These are phyloP conservation scores for Hypseocharis bilobata DNA, from an alignment of 441 rosid genomes.

Conservation along the genomic window DNA sequence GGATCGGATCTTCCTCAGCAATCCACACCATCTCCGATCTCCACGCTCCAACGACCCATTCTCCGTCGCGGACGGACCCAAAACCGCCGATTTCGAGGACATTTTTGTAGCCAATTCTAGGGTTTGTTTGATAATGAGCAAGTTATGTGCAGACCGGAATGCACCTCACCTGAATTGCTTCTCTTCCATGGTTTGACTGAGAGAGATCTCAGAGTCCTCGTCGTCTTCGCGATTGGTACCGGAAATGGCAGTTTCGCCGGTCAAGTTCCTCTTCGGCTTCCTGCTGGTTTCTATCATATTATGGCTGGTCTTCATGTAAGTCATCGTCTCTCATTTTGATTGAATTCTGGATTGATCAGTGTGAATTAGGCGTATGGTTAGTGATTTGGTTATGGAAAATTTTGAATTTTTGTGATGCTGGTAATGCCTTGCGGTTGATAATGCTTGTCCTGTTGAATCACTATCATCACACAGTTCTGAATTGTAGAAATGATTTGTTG, in stretches of 20 bases:
- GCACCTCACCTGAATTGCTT: constrained; percentile 18
- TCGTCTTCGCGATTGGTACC: not conserved
- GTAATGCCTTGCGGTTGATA: not conserved
- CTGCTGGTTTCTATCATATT: constrained; percentile 51
- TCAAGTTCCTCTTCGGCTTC: constrained; percentile 80
- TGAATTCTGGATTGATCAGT: not conserved
- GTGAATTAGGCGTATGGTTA: not conserved
- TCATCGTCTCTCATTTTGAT: constrained; percentile 11
- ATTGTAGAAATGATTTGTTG: no score
- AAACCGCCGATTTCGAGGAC: constrained; percentile 18
- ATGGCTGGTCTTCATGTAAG: constrained; percentile 91
- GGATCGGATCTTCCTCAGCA: constrained; percentile 58
- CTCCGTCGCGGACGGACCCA: constrained; percentile 7
- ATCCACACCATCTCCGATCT: constrained; percentile 23
- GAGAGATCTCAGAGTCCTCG: no score
- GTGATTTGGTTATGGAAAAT: not conserved
- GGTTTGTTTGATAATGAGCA: constrained; percentile 22
- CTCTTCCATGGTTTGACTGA: constrained; percentile 10
- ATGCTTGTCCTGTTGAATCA: no score
- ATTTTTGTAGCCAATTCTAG: constrained; percentile 24
- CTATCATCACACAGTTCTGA: no score
- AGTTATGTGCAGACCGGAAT: constrained; percentile 31
- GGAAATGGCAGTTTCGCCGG: constrained; percentile 81
- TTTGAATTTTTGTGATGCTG: not conserved
- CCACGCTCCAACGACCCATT: constrained; percentile 27